phyloP scores from a whole-genome alignment of 2,329 filamentous ascomycete genomes.

The Magnaporthiopsis rhizophila region DNA sequence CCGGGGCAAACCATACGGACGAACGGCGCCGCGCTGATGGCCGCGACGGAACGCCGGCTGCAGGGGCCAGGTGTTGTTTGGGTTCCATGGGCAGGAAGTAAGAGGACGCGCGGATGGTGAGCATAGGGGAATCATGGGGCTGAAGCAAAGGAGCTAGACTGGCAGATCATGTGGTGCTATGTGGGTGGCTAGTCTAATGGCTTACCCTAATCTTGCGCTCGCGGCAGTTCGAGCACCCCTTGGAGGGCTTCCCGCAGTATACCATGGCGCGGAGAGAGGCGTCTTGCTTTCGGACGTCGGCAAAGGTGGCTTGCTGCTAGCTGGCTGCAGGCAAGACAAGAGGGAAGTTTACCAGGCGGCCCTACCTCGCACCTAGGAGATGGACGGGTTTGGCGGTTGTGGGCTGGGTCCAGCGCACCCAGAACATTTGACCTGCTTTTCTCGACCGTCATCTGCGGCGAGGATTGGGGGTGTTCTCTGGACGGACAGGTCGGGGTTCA shows the following conservation, averaged over 20 bases:
- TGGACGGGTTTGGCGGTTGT: not conserved
- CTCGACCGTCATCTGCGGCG: no score
- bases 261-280: conserved; percentile 32
- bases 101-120: no score
- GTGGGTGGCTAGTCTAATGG: conserved; percentile 11
- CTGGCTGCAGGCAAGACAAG: no score
- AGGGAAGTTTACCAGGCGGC: no score
- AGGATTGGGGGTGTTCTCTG: no score
- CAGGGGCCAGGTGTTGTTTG: no score
- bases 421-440: no score
- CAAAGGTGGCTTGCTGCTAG: not conserved
- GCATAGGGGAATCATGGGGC: no score
- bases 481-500: not conserved
- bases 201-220: conserved; percentile 48
- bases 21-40: not conserved
- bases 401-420: not conserved
- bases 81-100: no score
- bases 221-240: conserved; percentile 47
- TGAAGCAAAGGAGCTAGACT: no score
- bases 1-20: conserved; percentile 3
- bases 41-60: no score
- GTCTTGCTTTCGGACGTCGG: not conserved
- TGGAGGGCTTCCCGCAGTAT: conserved; percentile 50
- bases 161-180: no score
- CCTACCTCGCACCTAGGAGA: not conserved